phyloP scores from a whole-genome alignment of 73 alveolate genomes.

The Durusdinium trenchii region DNA sequence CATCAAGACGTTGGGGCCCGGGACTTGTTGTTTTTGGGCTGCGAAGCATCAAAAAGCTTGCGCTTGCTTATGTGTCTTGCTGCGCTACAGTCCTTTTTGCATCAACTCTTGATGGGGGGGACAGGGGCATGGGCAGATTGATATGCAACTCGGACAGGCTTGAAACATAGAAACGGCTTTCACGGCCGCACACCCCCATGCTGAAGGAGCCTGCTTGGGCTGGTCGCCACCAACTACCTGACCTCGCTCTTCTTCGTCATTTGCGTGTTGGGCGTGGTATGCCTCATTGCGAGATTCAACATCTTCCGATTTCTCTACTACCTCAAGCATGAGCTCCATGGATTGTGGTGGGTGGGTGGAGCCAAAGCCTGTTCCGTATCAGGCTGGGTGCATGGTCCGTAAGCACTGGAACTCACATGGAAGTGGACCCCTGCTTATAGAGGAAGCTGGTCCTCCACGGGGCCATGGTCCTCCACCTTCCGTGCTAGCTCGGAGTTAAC shows the following conservation, averaged over 20 bases:
- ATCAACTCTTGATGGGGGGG: too few relatives aligned
- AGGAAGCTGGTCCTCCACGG: too few relatives aligned
- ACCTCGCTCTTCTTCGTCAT: constrained; percentile 51
- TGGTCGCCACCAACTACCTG: constrained; percentile 42
- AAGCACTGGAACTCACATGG: too few relatives aligned
- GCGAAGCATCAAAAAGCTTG: background rate
- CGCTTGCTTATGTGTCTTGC: background rate
- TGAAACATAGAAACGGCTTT: background rate
- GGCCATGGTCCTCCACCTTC: too few relatives aligned
- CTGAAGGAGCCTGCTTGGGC: constrained; percentile 35
- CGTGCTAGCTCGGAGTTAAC: too few relatives aligned
- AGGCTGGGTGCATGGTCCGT: too few relatives aligned
- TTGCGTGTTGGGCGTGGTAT: constrained; percentile 30
- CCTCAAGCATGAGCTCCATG: constrained; percentile 18
- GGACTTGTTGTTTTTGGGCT: background rate
- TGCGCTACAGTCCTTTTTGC: too few relatives aligned
- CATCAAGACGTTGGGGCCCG: constrained; percentile 17
- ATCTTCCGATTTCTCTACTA: constrained; percentile 65
- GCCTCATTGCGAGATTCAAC: constrained; percentile 49
- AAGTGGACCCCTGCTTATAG: too few relatives aligned
- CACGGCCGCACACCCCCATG: background rate
- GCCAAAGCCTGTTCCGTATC: too few relatives aligned
- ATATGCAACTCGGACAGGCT: background rate
- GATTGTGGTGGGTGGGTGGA: too few relatives aligned
- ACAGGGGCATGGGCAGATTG: too few relatives aligned